Base-by-base conservation (phyloP, 768 basidiomycete species). In the Lentinus brumalis region DNA sequence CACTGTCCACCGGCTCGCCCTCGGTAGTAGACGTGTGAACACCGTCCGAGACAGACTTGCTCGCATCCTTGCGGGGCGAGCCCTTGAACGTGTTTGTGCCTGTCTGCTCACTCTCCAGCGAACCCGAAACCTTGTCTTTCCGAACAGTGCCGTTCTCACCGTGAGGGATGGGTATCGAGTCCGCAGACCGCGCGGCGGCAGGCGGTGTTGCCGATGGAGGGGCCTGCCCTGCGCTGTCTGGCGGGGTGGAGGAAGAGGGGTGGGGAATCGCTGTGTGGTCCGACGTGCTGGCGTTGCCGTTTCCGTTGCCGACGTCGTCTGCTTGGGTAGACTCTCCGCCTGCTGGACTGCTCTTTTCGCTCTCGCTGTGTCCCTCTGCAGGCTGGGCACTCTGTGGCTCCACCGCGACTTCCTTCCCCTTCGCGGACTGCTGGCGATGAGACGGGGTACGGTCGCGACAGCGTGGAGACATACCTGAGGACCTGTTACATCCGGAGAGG, bases 111-210 rank as follows among this genome's bases (percentile, higher is more conserved):
- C 79, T 79, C 40, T 77, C 72, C 21, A 81, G 71, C 8, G 80
- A 81, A 57, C 72, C 78, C 8, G 80, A 81, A 57, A 72, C 78
- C 69, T 79, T 80, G 69, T 82, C 81, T 70, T 74, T 79, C 5
- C 57, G 62, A 10, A 30, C 54, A 15, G 54, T 45, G 69, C 81
- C 80, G 69, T 74, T 79, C 69, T 78, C 75, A 65, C 78, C 79
- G 52, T 68, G 68, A 67, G 65, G 63, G 44, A 50, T 50, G 16
- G 66, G 53, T 40, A 58, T 35, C 5, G 61, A 60, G 62, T 54
- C 63, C 41, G 58, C 63, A 52, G 32, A 58, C 56, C 26, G 66
- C 56, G 15, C 66, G 42, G 35, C 60, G 62, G 49, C 60, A 54
- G 31, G 54, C 35, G 11, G 47, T 62, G 49, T 52, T 50, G 60